Base-by-base conservation (phyloP, 306 rosid genomes). In the Cicer chorassanicum region DNA sequence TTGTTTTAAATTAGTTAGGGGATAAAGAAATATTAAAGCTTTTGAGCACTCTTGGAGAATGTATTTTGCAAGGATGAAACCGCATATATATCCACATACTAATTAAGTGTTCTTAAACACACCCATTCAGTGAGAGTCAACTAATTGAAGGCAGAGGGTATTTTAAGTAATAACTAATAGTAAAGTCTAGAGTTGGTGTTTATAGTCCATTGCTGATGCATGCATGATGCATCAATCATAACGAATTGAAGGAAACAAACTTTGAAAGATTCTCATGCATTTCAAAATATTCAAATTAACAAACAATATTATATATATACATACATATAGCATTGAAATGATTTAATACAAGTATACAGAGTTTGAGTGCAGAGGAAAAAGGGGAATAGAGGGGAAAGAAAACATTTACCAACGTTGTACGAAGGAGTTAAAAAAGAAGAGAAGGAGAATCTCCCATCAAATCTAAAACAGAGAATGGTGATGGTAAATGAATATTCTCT, bases 371-470 rank as follows among this genome's bases (percentile, higher is more conserved):
- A 74, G 60, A 74, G 45, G 36, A 13, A 43, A 62, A 70, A 50
- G 9, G 57, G 43, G 10, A 15, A 41, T 16, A 49, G n/a, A 42
- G 49, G 74, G 45, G 7, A 15, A 10, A 36, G 62, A 53, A 54
- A 56, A 67, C 59, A 70, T 43, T 46, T 68, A 77, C 43, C 61
- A 77, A 68, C 34, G 9, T 68, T 10, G 65, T 69, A 69, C 76
- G 72, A 78, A 78, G 46, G 69, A 59, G 76, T 68, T 53, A 40
- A 71, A 65, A 75, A 67, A 24, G 38, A 53, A 65, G 51, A 65
- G 38, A 11, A 65, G 70, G 13, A 65, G 86, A 75, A 79, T 79
- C 86, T 75, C 62, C 61, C 1, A 70, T 79, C 75, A 79, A 83
- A 75, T 83, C 74, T 66, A 56, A 7, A 55, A 41, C 74, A 65